Evolutionary conservation across 129 eudicot species (phyloP), one percentile per base, ranked within the genome.

Genomic region (Silybum marianum): DNA sequence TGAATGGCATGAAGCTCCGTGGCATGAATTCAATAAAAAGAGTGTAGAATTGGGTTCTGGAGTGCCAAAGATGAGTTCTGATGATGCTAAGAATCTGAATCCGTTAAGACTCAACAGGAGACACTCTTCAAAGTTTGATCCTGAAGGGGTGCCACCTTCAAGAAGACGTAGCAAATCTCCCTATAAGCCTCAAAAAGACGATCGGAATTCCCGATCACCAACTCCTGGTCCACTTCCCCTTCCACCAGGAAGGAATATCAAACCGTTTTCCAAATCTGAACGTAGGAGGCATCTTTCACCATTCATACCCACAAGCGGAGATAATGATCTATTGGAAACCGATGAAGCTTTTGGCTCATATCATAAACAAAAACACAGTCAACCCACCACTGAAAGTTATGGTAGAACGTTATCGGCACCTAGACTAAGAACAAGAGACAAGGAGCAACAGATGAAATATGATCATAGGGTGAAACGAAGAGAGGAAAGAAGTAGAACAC

Each of bases 141-240:
- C 85, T 6, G 87, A 85, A 73, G 79, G 76, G 71, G 73, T 83
- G 22, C 86, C 85, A 80, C 91, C 85, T 44, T 84, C 87, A 67
- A 82, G 97, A 72, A 87, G 88, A 79, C 93, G 69, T 65, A 92
- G 89, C 77, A 92, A 85, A 75, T 92, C 94, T n/a, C 91, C 92
- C 0, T 90, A 86, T 71, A 87, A 82, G 68, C 70, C 88, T 0
- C 87, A 82, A 19, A 74, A 82, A 80, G 89, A 84, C 14, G 90
- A 87, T 36, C 86, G 70, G 73, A 82, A 60, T 73, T 78, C 77
- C 9, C 80, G 68, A 22, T 81, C 86, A 22, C 88, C 84, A 19
- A 76, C 79, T 10, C 82, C 74, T 1, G 89, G 76, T 51, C 81
- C 71, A 26, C 76, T 80, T 62, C 91, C 82, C 40, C 77, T 87